Conservation (phyloP, 176 grass and related monocot genomes). For the Rhynchospora tenuis region DNA sequence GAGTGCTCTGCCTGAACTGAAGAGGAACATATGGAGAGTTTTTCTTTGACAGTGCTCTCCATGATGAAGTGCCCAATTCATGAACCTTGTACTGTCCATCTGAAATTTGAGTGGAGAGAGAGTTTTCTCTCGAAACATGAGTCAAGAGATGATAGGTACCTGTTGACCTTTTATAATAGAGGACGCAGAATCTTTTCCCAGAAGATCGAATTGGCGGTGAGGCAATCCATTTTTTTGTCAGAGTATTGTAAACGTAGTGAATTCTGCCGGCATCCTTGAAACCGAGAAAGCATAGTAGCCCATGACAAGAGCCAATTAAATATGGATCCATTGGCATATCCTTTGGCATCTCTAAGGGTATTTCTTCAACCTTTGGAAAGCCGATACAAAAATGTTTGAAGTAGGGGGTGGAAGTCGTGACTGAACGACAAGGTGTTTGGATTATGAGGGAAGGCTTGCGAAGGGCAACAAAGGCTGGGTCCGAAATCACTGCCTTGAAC, state of each 20-base stretch:
- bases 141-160: neutral
- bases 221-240: neutral
- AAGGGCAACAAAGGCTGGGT: neutral
- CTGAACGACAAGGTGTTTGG: neutral
- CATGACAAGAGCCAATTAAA: neutral
- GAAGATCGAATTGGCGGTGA: neutral
- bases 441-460: neutral
- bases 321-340: neutral
- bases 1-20: neutral
- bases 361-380: neutral
- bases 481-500: neutral
- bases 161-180: neutral
- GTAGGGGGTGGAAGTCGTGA: neutral
- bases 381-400: neutral
- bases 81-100: neutral
- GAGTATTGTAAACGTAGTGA: neutral
- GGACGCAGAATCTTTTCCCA: neutral
- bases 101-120: neutral
- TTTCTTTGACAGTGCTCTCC: neutral
- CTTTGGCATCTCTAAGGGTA: neutral
- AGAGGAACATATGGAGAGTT: neutral
- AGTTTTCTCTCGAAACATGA: neutral
- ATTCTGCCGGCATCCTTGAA: neutral
- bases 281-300: neutral
- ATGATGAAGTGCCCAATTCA: neutral